A percentile compares a stretch with the other conserved stretches of the same genome.
phyloP scores from a whole-genome alignment of 768 basidiomycete species.

The Pholiota conissans region DNA sequence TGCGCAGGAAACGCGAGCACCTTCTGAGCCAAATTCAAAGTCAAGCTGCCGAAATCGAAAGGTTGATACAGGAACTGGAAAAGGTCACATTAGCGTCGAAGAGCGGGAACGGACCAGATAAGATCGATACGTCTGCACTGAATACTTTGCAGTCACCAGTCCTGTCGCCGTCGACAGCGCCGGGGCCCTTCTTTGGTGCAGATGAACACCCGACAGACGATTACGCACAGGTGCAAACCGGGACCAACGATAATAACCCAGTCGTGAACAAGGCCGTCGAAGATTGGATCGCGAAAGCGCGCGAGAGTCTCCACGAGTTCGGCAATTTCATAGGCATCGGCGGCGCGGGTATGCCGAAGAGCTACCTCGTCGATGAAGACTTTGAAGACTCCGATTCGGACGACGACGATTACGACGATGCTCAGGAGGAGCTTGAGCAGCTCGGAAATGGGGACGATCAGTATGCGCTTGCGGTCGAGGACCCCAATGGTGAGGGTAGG shows the following conservation, averaged over 20 bases:
- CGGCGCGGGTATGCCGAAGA: constrained; percentile 53
- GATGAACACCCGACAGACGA: constrained; percentile 22
- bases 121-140: constrained; percentile 12
- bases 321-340: constrained; percentile 66
- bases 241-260: constrained; percentile 29
- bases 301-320: constrained; percentile 66
- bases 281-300: constrained; percentile 78
- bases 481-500: constrained; percentile 40
- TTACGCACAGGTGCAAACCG: constrained; percentile 9
- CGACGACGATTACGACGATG: constrained; percentile 35
- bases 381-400: constrained; percentile 38
- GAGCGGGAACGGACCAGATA: constrained; percentile 9
- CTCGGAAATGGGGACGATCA: constrained; percentile 30
- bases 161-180: constrained; percentile 33
- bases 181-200: constrained; percentile 28
- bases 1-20: constrained; percentile 78
- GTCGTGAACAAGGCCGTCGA: constrained; percentile 59
- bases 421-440: constrained; percentile 27
- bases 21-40: constrained; percentile 75
- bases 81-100: constrained; percentile 14
- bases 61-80: constrained; percentile 71
- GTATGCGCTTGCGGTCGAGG: constrained; percentile 44
- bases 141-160: constrained; percentile 36
- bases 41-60: constrained; percentile 71
- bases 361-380: constrained; percentile 49